Evolutionary conservation across 306 rosid genomes (phyloP), one percentile per base, ranked within the genome.

Genomic region (Cicer pinnatifidum): DNA sequence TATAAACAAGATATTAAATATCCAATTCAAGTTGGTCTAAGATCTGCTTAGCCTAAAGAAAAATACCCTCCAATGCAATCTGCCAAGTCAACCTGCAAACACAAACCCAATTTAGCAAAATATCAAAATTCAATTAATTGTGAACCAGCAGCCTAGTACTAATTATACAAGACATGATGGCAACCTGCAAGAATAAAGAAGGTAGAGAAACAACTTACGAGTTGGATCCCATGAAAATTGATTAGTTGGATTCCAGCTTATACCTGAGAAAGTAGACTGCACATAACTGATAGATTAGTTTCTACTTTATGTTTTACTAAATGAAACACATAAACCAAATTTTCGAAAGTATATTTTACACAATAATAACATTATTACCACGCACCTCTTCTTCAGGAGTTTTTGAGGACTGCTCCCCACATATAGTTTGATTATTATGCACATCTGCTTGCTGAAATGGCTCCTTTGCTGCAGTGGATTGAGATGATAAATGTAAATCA

Each of bases 21-120:
- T 88, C 92, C 79, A 85, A 75, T 48, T 90, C 86, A 72, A 88
- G 85, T 72, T 61, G 85, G 65, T 85, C 97, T 63, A 93, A 66
- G 81, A 88, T 82, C 53, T 85, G 83, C 40, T 89, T 89, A 85
- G 72, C 82, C 81, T 4, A 41, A 82, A 46, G 94, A 85, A 77
- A 95, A 89, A 82, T 84, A 89, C 41, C 84, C 94, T 80, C 87
- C 94, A 4, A 86, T 74, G 67, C 77, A 75, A 82, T 68, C 85
- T 9, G 90, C 79, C 56, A 85, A 78, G 72, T 89, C 92, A 82
- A 93, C 91, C 98, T 93, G 87, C 83, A 81, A 73, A 79, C 23
- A 53, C 76, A 37, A 20, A 71, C 11, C 11, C 40, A 56, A 50
- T 45, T 71, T 58, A 52, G 19, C 20, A 51, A 67, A 53, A 73